Evolutionary conservation across 2,329 filamentous ascomycete species (phyloP), one percentile per base, ranked within the genome.

Genomic region (Xylariaceae sp.): DNA sequence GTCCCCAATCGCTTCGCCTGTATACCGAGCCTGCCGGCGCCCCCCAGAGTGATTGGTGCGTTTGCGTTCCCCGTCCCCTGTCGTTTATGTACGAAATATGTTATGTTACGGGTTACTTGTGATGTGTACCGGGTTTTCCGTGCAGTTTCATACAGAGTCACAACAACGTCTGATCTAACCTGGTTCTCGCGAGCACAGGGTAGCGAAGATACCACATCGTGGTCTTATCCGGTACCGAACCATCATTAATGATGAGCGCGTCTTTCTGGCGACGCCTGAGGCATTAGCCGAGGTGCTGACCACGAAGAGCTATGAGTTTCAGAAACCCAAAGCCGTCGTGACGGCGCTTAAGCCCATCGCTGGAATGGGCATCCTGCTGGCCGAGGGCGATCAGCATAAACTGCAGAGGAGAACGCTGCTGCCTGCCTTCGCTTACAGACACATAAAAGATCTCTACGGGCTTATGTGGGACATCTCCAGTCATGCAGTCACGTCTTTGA

Each of bases 311-410:
- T 64, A 64, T 42, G 62, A 62, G 3, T 64, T 64, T 18, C 56
- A 52, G 35, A 65, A 65, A 51, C 63, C 62, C 1, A 11, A 51
- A 5, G 3, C n/a, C 1, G 15, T 62, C 10, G 62, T 58, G 15
- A 59, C 56, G 39, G 56, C 47, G n/a, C 56, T 65, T 1, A 62
- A 49, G 51, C 55, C 39, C 10, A 59, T 62, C 49, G 59, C 56
- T 13, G 63, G 63, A 30, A 44, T 51, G 39, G 63, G 63, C 1
- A 51, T 65, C 17, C 48, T 64, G 23, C 54, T 64, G 7, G 55
- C 55, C 15, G 63, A 64, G 13, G 63, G 63, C 15, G 63, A 65
- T n/a, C 55, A 53, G 15, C 63, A 64, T 56, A 65, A 62, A 47
- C 50, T 56, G 7, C 62, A 65, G 30, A 62, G 63, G 23, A 63